Conservation (phyloP, 2,329 filamentous ascomycete species). For the Aureobasidium sp. region DNA sequence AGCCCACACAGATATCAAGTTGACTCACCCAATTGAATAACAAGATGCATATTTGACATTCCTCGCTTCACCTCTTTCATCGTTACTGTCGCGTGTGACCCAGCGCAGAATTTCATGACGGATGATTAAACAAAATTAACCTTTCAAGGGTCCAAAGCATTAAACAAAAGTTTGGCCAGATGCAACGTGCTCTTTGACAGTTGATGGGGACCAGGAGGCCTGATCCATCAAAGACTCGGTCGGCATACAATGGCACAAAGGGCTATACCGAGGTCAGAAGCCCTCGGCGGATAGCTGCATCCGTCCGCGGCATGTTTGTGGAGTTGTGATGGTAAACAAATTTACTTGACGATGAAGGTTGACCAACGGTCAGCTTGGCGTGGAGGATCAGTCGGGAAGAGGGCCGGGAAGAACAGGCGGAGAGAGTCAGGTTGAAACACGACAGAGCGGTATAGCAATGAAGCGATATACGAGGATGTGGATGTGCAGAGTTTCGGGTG, state of each 20-base stretch:
- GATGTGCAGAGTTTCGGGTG: not conserved
- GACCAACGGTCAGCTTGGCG: not conserved
- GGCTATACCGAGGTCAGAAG: not conserved
- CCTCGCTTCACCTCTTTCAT: not conserved
- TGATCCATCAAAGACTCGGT: not conserved
- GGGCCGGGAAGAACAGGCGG: slow-evolving; percentile 2
- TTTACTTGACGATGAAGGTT: not conserved
- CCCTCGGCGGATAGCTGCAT: not conserved
- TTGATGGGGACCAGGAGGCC: not conserved
- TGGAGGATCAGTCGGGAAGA: not conserved
- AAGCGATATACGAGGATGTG: not conserved
- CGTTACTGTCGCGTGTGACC: not conserved
- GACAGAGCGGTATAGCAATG: not conserved
- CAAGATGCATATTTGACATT: not conserved
- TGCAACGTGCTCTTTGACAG: not conserved
- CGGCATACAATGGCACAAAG: not conserved
- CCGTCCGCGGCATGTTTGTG: not conserved
- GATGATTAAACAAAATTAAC: not conserved
- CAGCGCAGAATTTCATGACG: not conserved
- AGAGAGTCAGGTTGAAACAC: slow-evolving; percentile 4
- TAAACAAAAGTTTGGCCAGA: slow-evolving; percentile 3
- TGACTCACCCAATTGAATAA: not conserved
- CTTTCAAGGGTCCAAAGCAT: not conserved
- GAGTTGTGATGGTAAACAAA: not conserved
- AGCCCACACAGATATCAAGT: not conserved